phyloP scores from a whole-genome alignment of 1,139 yeast genomes.

The Debaryomyces coudertii region DNA sequence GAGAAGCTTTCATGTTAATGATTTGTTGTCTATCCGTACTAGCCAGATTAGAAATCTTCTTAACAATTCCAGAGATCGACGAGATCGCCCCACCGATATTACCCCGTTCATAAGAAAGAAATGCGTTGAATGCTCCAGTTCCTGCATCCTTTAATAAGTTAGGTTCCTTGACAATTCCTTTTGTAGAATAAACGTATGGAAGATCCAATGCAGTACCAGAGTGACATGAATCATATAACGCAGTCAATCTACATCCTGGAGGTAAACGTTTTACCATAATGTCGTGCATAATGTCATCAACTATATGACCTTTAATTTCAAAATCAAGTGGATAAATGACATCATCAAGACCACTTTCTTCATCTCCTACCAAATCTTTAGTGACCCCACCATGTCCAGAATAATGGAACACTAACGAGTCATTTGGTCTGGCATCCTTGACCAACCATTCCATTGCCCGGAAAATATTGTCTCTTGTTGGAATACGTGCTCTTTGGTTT shows the following conservation, averaged over 20 bases:
- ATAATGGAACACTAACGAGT: conserved; percentile 82
- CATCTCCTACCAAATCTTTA: conserved; percentile 83
- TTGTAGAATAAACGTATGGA: conserved; percentile 88
- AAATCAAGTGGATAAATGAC: conserved; percentile 91
- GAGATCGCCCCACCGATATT: conserved; percentile 58
- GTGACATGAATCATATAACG: conserved; percentile 90
- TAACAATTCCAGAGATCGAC: conserved; percentile 52
- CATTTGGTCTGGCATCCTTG: conserved; percentile 80
- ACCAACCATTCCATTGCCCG: conserved; percentile 94
- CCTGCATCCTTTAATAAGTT: conserved; percentile 86
- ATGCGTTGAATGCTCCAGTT: conserved; percentile 69
- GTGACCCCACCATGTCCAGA: conserved; percentile 95
- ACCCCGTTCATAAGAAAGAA: conserved; percentile 73
- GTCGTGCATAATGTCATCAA: conserved; percentile 85
- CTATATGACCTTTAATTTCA: conserved; percentile 68
- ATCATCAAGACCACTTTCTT: conserved; percentile 87
- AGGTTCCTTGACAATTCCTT: conserved; percentile 89
- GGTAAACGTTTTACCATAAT: conserved; percentile 78
- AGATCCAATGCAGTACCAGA: conserved; percentile 90
- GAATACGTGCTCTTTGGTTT: conserved; percentile 62
- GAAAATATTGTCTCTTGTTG: conserved; percentile 76
- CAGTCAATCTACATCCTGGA: conserved; percentile 85
- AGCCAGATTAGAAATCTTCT: conserved; percentile 37
- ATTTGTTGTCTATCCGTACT: conserved; percentile 34
- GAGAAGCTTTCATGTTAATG: conserved; percentile 65